A percentile compares a stretch with the other conserved stretches of the same genome.
Conservation (phyloP, 805 yeast genomes). For the Diddensiella santjacobensis region DNA sequence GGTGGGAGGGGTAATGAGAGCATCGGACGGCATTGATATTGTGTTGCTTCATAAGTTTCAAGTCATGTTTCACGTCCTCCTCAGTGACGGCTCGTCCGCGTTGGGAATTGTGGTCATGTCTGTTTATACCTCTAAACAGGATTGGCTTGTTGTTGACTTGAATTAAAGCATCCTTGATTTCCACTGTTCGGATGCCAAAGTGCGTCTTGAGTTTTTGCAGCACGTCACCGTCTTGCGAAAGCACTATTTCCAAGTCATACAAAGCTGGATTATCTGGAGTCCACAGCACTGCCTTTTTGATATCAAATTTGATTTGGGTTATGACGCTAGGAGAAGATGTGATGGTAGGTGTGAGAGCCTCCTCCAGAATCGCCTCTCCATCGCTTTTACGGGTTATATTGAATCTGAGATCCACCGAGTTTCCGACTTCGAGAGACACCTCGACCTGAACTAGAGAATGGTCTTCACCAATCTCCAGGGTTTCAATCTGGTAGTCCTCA, state of each 20-base stretch:
- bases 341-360: too few species aligned
- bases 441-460: background rate
- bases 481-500: constrained; percentile 30
- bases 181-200: constrained; percentile 33
- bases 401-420: background rate
- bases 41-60: constrained; percentile 34
- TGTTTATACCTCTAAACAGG: constrained; percentile 35
- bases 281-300: constrained; percentile 31
- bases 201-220: constrained; percentile 24
- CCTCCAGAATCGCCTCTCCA: background rate
- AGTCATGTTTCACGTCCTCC: constrained; percentile 34
- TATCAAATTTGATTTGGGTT: background rate
- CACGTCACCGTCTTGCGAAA: constrained; percentile 14
- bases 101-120: constrained; percentile 37
- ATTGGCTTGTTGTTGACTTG: constrained; percentile 33
- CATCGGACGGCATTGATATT: constrained; percentile 38
- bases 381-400: background rate
- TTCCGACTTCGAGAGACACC: background rate
- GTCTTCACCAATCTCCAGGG: constrained; percentile 22
- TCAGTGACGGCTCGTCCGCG: constrained; percentile 37
- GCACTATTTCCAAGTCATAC: constrained; percentile 24
- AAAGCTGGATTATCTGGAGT: constrained; percentile 36
- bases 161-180: constrained; percentile 29
- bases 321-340: background rate
- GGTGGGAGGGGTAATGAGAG: constrained; percentile 39